These are phyloP conservation scores for Sarocladium oryzae DNA, from an alignment of 2,329 filamentous ascomycete species.

Conservation along the genomic window DNA sequence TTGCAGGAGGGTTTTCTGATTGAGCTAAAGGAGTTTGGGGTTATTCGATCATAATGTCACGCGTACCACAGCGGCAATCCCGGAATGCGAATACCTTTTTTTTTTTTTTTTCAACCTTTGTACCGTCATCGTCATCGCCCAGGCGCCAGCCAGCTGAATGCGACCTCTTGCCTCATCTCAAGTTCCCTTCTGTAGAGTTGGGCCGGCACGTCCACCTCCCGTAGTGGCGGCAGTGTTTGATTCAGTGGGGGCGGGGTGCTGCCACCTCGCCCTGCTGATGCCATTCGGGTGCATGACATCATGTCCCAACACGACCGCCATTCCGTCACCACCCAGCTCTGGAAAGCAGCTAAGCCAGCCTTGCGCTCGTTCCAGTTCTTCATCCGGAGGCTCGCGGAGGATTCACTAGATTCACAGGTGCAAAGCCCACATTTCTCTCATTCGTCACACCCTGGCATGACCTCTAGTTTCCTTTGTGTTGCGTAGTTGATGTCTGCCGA, in stretches of 20 bases:
- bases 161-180: neutral
- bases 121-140: slow-evolving; percentile 4
- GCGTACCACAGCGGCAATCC: neutral
- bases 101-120: neutral
- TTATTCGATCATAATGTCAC: neutral
- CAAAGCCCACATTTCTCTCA: too few species aligned
- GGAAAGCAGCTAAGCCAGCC: neutral
- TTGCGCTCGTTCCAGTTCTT: neutral
- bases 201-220: neutral
- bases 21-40: neutral
- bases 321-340: neutral
- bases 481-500: neutral
- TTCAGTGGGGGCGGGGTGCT: neutral
- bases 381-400: slow-evolving; percentile 1
- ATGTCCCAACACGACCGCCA: neutral
- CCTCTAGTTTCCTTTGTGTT: slow-evolving; percentile 5
- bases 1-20: neutral
- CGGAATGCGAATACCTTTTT: neutral
- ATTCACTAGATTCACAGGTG: too few species aligned
- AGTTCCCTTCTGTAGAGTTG: neutral
- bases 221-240: neutral
- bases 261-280: neutral
- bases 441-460: neutral
- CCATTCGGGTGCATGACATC: slow-evolving; percentile 2
- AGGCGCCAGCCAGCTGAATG: neutral